Evolutionary conservation across 768 basidiomycete species (phyloP), one percentile per base, ranked within the genome.

Genomic region (Suillus brevipes): DNA sequence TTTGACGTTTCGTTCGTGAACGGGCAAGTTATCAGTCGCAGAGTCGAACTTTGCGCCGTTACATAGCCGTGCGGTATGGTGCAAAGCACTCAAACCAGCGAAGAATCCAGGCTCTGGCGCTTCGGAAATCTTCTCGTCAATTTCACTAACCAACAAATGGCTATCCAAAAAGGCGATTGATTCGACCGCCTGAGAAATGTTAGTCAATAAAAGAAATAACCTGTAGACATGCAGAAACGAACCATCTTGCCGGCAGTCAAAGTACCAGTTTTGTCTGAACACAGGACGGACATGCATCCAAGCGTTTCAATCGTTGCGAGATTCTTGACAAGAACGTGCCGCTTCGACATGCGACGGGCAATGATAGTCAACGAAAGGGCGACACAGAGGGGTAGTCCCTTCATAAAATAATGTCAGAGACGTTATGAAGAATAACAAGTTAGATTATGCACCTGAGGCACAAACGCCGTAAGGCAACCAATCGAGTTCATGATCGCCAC

Each of bases 221-320:
- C 53, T 16, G 38, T 28, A 34, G 20, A 6, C 10, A 18, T 16
- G 16, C 53, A 63, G 18, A 3, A 20, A 47, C 73, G 67, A 60
- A 75, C 79, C 85, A 86, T 87, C 66, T 77, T 77, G 31, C 81
- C 82, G 53, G 81, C 72, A 1, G 83, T 85, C 40, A 86, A 71
- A 13, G 82, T 85, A n/a, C 84, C 83, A 1, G 82, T 82, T 65
- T 87, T 87, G 74, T 87, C 86, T 6, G 83, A 82, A 69, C 84
- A 84, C 25, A 87, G 64, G 42, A 85, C 80, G 20, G 82, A 80
- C 66, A 87, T 83, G 23, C 78, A 77, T 0, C 85, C 85, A 3
- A 86, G 77, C 0, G 84, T 83, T 67, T 86, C 85, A 60, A 87
- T 82, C 1, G 82, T 85, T 43, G 82, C 81, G 65, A 86, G 74